Base-by-base conservation (phyloP, 768 basidiomycete species). In the Chlorophyllum brunneum region DNA sequence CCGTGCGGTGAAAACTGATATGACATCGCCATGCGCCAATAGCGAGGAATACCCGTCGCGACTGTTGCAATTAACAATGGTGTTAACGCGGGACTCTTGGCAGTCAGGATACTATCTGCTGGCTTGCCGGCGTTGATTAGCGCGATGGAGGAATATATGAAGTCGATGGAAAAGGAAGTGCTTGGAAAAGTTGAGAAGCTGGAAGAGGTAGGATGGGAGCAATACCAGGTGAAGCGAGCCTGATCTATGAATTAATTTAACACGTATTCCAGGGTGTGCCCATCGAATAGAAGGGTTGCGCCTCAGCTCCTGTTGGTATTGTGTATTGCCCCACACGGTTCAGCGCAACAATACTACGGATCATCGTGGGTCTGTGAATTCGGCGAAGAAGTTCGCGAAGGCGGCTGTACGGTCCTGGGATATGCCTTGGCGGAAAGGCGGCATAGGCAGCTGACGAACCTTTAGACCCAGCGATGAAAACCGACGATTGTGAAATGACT, bases 61-160 rank as follows among this genome's bases (percentile, higher is more conserved):
- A 98, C 95, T 2, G 94, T 98, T 15, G 95, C 95, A 0, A 98
- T 98, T 66, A 93, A 95, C 67, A 97, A 97, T 61, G 83, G 89
- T 15, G 91, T 83, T 51, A 99, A 98, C 62, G 97, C 95, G 0
- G 97, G 86, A 1, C 71, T 99, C 1, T 79, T 98, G 11, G 94
- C 95, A 0, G 81, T 95, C 4, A 83, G 95, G 10, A 94, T 98
- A n/a, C 74, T 99, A 4, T 83, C 84, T 0, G 77, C 84, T 0
- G 82, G 87, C 2, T 82, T 85, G 20, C 91, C 92, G 0, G 63
- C 65, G 5, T 74, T 95, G 4, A 64, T 86, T 3, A 61, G 64
- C 4, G 80, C 75, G 3, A 90, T 95, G 80, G 86, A 88, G 43
- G 67, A 66, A 3, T 98, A 97, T 67, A 75, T 92, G 55, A 76